A percentile compares a stretch with the other conserved stretches of the same genome.
Evolutionary conservation across 805 yeast species (phyloP).

Genomic region (Spathaspora passalidarum): DNA sequence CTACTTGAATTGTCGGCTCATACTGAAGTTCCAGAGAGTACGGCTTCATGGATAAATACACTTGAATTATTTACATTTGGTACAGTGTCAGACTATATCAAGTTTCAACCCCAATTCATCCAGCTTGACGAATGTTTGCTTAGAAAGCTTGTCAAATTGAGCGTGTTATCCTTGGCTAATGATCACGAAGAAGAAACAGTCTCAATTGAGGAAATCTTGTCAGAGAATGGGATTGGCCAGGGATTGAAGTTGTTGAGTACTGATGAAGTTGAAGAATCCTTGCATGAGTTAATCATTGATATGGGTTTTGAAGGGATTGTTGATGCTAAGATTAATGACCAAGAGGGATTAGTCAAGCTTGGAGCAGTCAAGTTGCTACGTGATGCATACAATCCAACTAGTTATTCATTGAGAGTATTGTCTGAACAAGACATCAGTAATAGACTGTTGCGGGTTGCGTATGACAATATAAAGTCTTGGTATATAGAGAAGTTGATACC

Average conservation of each 20-base stretch:
- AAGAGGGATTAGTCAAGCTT: neutral
- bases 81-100: constrained; percentile 20
- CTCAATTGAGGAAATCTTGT: constrained; percentile 13
- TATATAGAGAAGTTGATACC: constrained; percentile 13
- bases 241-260: constrained; percentile 3
- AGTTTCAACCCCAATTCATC: constrained; percentile 15
- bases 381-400: constrained; percentile 29
- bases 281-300: constrained; percentile 22
- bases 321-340: constrained; percentile 27
- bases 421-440: constrained; percentile 20
- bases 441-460: constrained; percentile 17
- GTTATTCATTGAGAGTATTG: constrained; percentile 21
- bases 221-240: constrained; percentile 10
- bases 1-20: constrained; percentile 2
- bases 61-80: constrained; percentile 41
- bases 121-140: constrained; percentile 11
- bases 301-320: constrained; percentile 23
- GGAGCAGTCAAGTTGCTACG: neutral
- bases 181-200: constrained; percentile 12
- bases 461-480: constrained; percentile 22
- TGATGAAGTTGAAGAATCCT: constrained; percentile 1
- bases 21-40: neutral
- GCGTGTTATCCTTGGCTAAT: constrained; percentile 20
- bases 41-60: constrained; percentile 18
- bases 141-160: constrained; percentile 26